phyloP scores from a whole-genome alignment of 208 protist species.

The Novymonas esmeraldas region DNA sequence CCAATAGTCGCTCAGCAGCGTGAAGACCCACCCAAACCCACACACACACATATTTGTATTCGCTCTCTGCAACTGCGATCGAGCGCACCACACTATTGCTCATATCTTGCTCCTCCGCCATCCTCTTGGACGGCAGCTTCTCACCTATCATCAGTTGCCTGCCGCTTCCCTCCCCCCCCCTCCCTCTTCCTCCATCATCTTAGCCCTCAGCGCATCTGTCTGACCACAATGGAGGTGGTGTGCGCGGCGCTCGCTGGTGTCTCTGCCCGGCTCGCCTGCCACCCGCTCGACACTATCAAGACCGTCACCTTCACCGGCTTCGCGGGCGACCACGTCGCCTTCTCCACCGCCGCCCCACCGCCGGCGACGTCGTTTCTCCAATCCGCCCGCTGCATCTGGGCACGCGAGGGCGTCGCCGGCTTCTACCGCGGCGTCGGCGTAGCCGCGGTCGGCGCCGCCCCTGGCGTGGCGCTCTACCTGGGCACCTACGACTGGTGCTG shows the following conservation, averaged over 20 bases:
- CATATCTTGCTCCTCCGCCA: no score
- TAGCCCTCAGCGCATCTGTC: no score
- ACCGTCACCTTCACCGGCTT: slow-evolving; percentile 81
- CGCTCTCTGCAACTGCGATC: no score
- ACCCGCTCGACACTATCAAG: slow-evolving; percentile 89
- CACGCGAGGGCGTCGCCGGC: slow-evolving; percentile 55
- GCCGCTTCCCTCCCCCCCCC: no score
- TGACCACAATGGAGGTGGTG: slow-evolving; percentile 44
- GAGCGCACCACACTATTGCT: no score
- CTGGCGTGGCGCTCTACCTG: slow-evolving; percentile 81
- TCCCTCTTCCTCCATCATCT: no score
- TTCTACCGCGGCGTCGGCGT: slow-evolving; percentile 89
- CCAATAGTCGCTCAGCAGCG: no score
- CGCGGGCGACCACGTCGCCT: slow-evolving; percentile 28
- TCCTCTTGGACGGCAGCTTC: no score
- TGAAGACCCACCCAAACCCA: no score
- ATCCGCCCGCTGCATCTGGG: slow-evolving; percentile 42
- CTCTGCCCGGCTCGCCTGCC: slow-evolving; percentile 57
- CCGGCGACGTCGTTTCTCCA: slow-evolving; percentile 12
- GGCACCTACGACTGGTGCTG: slow-evolving; percentile 64
- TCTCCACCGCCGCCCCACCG: background rate
- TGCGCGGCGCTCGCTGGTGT: slow-evolving; percentile 68
- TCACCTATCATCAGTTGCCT: no score
- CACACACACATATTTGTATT: no score
- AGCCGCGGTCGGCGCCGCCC: slow-evolving; percentile 68